Base-by-base conservation (phyloP, 2,329 filamentous ascomycete species). In the Neonectria sp. region DNA sequence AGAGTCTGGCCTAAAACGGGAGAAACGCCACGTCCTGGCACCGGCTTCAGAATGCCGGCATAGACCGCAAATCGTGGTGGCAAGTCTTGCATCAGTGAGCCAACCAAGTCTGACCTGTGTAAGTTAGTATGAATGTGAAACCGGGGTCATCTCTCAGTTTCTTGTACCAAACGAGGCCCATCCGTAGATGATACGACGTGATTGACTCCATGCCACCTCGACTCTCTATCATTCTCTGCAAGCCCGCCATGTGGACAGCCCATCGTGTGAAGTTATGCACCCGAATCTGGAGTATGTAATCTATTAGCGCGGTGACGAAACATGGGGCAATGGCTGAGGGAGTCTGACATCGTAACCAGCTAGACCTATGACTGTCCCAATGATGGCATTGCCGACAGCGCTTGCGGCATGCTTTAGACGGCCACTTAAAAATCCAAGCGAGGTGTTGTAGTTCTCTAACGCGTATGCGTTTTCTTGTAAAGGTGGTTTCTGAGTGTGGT, bases 181-280 rank as follows among this genome's bases (percentile, higher is more conserved):
- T 53, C 13, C n/a, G 51, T 24, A 53, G 21, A 53, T 37, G 51
- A 35, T 53, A 53, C n/a, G 51, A 53, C n/a, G n/a, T 53, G 31
- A 53, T 6, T 4, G 31, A 24, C 13, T 35, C 11, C 7, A 53
- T 35, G 4, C 51, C 51, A 3, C 51, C 51, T 24, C 51, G n/a
- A 4, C 12, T 35, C 21, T 53, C 29, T 7, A 53, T 13, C 31
- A 53, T 53, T 12, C 31, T 15, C n/a, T 24, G 51, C 31, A 53
- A 12, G 2, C 29, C 51, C 7, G n/a, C 31, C 51, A 53, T 53
- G n/a, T 53, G 51, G 5, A 53, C 33, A 35, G 29, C 12, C 51
- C 51, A 53, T 8, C 51, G 51, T 7, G n/a, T 8, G 17, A 53
- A 25, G 15, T 53, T 53, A 11, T n/a, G 29, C 3, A 53, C n/a